A percentile compares a stretch with the other conserved stretches of the same genome.
These are phyloP conservation scores for Dendrobium catenatum DNA, from an alignment of 106 monocot genomes.

Conservation along the genomic window DNA sequence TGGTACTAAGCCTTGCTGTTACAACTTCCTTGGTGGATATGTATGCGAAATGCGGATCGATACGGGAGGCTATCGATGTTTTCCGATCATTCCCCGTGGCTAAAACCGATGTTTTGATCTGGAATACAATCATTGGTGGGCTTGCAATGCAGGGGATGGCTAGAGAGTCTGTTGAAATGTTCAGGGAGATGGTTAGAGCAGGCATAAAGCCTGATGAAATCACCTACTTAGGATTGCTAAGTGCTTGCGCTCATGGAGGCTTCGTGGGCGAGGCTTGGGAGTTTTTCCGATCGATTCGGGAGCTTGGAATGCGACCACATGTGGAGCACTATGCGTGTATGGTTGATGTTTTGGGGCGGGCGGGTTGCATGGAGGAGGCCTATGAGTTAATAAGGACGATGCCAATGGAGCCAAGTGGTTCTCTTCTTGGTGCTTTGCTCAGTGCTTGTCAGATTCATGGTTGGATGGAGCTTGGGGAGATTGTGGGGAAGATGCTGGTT, in stretches of 20 bases:
- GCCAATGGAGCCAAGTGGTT: slow-evolving; percentile 54
- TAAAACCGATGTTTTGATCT: slow-evolving; percentile 61
- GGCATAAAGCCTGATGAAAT: slow-evolving; percentile 66
- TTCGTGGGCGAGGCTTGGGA: slow-evolving; percentile 51
- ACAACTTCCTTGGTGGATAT: slow-evolving; percentile 66
- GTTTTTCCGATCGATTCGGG: slow-evolving; percentile 35
- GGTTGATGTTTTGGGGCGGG: slow-evolving; percentile 58
- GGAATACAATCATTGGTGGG: slow-evolving; percentile 61
- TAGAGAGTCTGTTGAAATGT: slow-evolving; percentile 39
- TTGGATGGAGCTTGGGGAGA: slow-evolving; percentile 36
- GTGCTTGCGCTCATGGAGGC: slow-evolving; percentile 64
- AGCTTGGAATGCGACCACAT: slow-evolving; percentile 18
- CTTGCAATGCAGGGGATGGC: slow-evolving; percentile 55
- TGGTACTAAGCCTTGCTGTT: slow-evolving; percentile 25
- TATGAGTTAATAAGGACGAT: slow-evolving; percentile 36
- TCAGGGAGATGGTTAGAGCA: slow-evolving; percentile 29
- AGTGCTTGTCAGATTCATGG: slow-evolving; percentile 44
- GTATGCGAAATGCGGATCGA: slow-evolving; percentile 69
- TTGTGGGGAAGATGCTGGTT: slow-evolving; percentile 42
- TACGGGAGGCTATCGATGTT: slow-evolving; percentile 42
- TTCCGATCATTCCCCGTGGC: slow-evolving; percentile 29
- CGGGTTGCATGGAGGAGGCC: slow-evolving; percentile 46
- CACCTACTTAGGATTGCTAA: slow-evolving; percentile 55
- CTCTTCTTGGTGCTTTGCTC: slow-evolving; percentile 54
- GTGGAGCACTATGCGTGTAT: slow-evolving; percentile 76